Percentiles rank a stretch among this genome's conserved stretches.
phyloP scores from a whole-genome alignment of 2,329 filamentous ascomycete genomes.

The Alternaria sp. region DNA sequence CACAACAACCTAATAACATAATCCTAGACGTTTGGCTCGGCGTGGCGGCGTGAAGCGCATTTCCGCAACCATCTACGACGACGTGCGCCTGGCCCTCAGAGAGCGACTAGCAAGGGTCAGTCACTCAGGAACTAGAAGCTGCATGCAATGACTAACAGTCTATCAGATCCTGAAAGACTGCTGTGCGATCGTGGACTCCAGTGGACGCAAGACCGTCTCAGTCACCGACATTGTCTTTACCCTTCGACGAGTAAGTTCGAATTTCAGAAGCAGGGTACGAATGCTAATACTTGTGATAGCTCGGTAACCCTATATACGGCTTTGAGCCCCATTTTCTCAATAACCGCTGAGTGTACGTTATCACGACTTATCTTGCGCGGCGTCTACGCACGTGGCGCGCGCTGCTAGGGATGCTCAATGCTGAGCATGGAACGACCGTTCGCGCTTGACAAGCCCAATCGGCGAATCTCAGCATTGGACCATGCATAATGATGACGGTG shows the following conservation, averaged over 20 bases:
- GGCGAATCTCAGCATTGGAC: not conserved
- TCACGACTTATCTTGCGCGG: not conserved
- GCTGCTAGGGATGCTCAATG: not conserved
- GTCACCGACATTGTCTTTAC: slow-evolving; percentile 42
- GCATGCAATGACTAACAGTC: not conserved
- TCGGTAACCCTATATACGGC: slow-evolving; percentile 33
- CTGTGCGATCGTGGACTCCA: slow-evolving; percentile 33
- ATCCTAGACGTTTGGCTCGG: slow-evolving; percentile 68
- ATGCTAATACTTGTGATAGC: slow-evolving; percentile 17
- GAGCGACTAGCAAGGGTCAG: slow-evolving; percentile 51
- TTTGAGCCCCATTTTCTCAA: slow-evolving; percentile 26
- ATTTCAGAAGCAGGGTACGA: not conserved
- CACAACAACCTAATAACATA: slow-evolving; percentile 13
- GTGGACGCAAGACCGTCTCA: slow-evolving; percentile 36
- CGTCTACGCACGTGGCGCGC: not conserved
- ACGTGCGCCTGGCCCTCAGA: slow-evolving; percentile 62
- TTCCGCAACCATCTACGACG: slow-evolving; percentile 68
- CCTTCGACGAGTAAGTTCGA: slow-evolving; percentile 36
- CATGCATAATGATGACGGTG: not conserved
- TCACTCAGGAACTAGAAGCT: not conserved
- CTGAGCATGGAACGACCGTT: not conserved
- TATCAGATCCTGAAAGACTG: slow-evolving; percentile 33
- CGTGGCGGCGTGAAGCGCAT: slow-evolving; percentile 81
- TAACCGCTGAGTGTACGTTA: not conserved
- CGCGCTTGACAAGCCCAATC: not conserved